Evolutionary conservation across 768 basidiomycete genomes (phyloP), one percentile per base, ranked within the genome.

Genomic region (Macrolepiota albuminosa): DNA sequence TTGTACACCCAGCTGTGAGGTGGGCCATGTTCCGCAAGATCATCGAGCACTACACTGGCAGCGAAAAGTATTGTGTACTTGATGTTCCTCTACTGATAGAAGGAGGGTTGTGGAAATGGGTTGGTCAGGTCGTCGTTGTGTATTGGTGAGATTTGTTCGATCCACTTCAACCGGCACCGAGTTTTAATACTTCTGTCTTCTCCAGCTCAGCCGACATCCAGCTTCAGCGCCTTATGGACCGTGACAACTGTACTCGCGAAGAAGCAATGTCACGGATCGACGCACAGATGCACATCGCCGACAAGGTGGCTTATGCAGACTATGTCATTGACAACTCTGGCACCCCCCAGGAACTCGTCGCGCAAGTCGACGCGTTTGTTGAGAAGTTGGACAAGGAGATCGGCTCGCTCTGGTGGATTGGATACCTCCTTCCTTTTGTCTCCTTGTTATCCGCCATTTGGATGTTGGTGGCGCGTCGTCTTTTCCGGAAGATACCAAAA

Each of bases 81-180:
- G 97, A 98, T 71, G 91, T 97, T 6, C 97, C 97, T 36, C 74
- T 98, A 54, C 76, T 99, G 58, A 88, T 99, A 58, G 97, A 99
- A 70, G 86, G 90, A 0, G 88, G 88, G 2, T 69, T 98, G 40
- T 93, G 88, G 84, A 84, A 81, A 67, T 89, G 84, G 81, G 89
- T 95, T 48, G 94, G 87, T 4, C 81, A 82, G 62, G 86, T 98
- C 26, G 80, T 95, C 3, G 87, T 99, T 10, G 95, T 97, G 6
- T 95, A 93, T 69, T 97, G 95, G 96, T 97, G 56, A 53, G 83
- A 51, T 54, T 43, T 50, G 40, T 52, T 58, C 24, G 42, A 39
- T 46, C 36, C 24, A 24, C 3, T 24, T 43, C n/a, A 26, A 26
- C 16, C n/a, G 21, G 47, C 26, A 26, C 36, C 34, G 16, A 24